These are phyloP conservation scores for Fusarium graminum DNA, from an alignment of 2,329 filamentous ascomycete genomes.

Conservation along the genomic window DNA sequence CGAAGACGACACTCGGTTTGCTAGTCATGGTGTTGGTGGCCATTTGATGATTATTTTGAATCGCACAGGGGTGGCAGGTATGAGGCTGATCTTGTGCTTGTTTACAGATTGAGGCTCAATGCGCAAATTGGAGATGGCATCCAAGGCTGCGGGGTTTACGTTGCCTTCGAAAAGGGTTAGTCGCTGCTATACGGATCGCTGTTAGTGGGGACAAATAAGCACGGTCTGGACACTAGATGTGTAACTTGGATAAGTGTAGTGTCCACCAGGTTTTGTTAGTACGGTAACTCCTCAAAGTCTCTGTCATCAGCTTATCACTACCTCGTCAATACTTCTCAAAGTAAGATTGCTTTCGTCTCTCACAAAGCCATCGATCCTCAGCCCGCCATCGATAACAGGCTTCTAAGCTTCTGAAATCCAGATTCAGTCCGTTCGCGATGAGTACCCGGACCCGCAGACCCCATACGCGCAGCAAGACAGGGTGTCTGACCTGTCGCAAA, in stretches of 20 bases:
- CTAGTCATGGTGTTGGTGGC: slow-evolving; percentile 30
- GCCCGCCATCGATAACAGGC: neutral
- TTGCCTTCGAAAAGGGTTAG: slow-evolving; percentile 40
- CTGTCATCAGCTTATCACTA: neutral
- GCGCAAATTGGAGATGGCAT: neutral
- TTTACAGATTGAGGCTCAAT: neutral
- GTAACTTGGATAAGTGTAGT: accelerated
- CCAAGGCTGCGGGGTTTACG: slow-evolving; percentile 10
- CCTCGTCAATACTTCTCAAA: neutral
- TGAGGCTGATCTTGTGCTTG: accelerated
- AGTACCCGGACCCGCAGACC: slow-evolving; percentile 32
- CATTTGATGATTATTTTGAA: accelerated
- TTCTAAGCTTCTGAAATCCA: neutral
- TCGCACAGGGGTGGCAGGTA: neutral
- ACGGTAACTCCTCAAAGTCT: neutral
- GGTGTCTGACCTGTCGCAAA: slow-evolving; percentile 42
- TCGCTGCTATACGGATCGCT: neutral
- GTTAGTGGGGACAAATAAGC: neutral
- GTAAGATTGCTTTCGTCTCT: neutral
- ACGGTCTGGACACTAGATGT: neutral
- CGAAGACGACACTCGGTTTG: slow-evolving; percentile 57
- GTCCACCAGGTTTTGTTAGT: accelerated
- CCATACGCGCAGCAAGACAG: slow-evolving; percentile 41
- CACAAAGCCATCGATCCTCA: neutral
- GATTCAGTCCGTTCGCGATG: neutral